Evolutionary conservation across 2,329 filamentous ascomycete genomes (phyloP), one percentile per base, ranked within the genome.

Genomic region (Microsporum ferrugineum): DNA sequence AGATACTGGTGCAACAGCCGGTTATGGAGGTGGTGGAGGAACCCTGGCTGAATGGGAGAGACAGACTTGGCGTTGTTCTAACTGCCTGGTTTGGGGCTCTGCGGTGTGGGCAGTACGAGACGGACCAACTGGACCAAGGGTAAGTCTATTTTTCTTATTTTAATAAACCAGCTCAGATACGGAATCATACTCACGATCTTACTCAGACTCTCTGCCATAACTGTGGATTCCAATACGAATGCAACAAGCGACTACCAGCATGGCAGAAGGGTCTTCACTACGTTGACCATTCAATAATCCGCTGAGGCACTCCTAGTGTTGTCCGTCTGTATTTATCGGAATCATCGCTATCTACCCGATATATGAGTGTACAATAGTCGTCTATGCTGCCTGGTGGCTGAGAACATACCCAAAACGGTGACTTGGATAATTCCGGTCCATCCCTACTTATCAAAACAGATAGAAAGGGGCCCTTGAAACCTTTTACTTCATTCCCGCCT

Each of bases 71-170:
- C 84, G 89, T 64, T 99, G 94, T 75, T 79, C 80, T 51, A 92
- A 97, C 74, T 99, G 94, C 73, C 81, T 82, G 63, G 85, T 96
- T 38, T 92, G 88, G 85, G 94, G 92, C 14, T 87, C 87, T 57
- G 88, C 90, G 33, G 90, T 96, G 6, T 99, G 94, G 94, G 91
- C 89, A 57, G 92, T 97, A 2, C 82, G 94, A 68, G 91, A 97
- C 75, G 94, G 94, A 29, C 94, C 94, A 12, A 80, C 83, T 60
- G 92, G 91, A 60, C 83, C 88, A 65, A 87, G 89, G 75, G 89
- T 94, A 78, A 47, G 41, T 47, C 6, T 47, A 38, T 45, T 47
- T 3, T n/a, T 31, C 57, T 27, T 27, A 45, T 47, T 29, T 34
- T 8, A 27, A 43, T 43, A n/a, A 5, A n/a, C 39, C 10, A 43